Conservation (phyloP, 1,284 basidiomycete genomes). For the Jaminaea rosea region DNA sequence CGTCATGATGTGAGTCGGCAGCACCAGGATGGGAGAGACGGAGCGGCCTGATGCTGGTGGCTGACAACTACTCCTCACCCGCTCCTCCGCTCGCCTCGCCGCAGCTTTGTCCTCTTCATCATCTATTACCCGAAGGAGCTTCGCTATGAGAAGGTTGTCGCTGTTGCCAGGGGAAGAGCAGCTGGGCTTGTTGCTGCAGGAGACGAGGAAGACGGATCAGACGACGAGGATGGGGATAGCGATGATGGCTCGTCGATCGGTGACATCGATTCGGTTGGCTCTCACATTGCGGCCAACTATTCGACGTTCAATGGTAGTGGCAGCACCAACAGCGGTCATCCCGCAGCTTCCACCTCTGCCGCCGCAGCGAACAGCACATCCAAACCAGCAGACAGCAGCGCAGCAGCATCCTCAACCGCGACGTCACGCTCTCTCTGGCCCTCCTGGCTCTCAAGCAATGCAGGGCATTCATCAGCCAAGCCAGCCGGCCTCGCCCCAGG, state of each 20-base stretch:
- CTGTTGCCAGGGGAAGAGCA: constrained; percentile 12
- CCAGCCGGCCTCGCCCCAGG: too few species aligned
- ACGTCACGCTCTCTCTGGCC: too few species aligned
- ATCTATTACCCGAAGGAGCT: constrained; percentile 77
- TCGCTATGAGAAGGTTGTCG: constrained; percentile 55
- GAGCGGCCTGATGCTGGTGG: too few species aligned
- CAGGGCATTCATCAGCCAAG: too few species aligned
- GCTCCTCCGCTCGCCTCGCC: not conserved
- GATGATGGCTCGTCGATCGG: constrained; percentile 26
- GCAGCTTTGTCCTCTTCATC: constrained; percentile 78
- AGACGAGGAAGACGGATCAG: too few species aligned
- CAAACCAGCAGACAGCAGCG: not conserved
- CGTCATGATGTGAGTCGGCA: constrained; percentile 62
- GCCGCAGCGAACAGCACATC: too few species aligned
- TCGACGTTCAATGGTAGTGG: constrained; percentile 9
- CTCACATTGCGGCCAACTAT: constrained; percentile 42
- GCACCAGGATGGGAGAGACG: not conserved
- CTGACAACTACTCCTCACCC: too few species aligned
- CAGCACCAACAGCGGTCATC: too few species aligned
- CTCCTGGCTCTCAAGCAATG: too few species aligned
- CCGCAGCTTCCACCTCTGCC: too few species aligned
- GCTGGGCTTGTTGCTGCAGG: not conserved
- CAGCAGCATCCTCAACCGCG: not conserved
- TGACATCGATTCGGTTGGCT: constrained; percentile 41
- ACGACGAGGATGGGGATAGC: not conserved